Evolutionary conservation across 345 rosid species (phyloP).

Genomic region (Moricandia arvensis): DNA sequence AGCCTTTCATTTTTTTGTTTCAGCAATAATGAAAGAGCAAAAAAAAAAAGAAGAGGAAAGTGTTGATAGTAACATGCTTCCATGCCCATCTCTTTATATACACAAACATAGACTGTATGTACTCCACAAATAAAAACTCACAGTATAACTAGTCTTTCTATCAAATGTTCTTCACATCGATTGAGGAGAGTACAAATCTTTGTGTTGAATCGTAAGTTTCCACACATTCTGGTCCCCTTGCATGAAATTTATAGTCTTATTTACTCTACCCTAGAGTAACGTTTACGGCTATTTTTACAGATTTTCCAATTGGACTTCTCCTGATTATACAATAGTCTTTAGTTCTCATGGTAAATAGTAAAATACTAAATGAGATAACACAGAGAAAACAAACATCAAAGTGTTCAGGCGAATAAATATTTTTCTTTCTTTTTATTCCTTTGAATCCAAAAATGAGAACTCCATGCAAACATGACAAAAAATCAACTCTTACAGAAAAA

Average conservation of each 20-base stretch:
- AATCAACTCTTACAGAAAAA: neutral
- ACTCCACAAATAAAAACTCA: neutral
- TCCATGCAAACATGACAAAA: constrained; percentile 7
- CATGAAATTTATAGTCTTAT: neutral
- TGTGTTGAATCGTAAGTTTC: neutral
- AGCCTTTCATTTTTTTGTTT: neutral
- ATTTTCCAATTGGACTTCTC: neutral
- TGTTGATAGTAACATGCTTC: neutral
- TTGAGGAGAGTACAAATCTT: neutral
- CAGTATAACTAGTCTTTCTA: neutral
- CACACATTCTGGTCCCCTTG: neutral
- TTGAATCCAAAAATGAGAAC: constrained; percentile 4
- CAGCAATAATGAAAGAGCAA: neutral
- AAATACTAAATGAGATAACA: neutral
- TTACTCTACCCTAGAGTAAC: neutral
- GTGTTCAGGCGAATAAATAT: neutral
- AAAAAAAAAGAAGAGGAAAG: neutral
- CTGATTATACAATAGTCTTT: neutral
- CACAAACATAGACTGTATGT: too few relatives aligned
- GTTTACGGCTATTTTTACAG: neutral
- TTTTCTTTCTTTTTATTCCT: neutral
- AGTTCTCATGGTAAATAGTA: neutral
- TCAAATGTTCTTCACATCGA: neutral
- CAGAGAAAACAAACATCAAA: neutral
- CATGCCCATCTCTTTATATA: too few relatives aligned